Evolutionary conservation across 257 asterid species (phyloP).

Genomic region (Nicotiana tabacum): DNA sequence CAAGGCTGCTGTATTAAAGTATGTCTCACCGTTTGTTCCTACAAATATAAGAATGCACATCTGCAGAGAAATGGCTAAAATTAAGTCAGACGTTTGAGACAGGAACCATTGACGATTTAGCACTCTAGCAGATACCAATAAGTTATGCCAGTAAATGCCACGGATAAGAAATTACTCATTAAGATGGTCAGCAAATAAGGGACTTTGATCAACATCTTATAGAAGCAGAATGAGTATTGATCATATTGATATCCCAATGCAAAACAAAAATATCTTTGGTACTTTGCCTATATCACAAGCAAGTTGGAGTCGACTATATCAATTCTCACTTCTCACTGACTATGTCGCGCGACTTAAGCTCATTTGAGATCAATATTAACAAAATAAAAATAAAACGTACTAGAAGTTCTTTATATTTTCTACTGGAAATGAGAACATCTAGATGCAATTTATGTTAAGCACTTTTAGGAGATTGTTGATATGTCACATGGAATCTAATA

Average conservation of each 20-base stretch:
- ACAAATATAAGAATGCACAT: conserved; percentile 60
- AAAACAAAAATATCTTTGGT: too few relatives aligned
- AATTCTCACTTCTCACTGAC: too few relatives aligned
- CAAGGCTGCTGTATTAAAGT: conserved; percentile 51
- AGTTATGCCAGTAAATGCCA: not conserved
- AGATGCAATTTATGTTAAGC: too few relatives aligned
- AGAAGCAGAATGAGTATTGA: not conserved
- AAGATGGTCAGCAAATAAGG: not conserved
- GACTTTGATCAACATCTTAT: not conserved
- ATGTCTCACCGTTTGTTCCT: conserved; percentile 69
- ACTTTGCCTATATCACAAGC: too few relatives aligned
- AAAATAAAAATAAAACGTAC: too few relatives aligned
- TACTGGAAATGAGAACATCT: too few relatives aligned
- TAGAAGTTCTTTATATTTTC: too few relatives aligned
- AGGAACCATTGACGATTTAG: not conserved
- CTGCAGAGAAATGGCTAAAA: conserved; percentile 19
- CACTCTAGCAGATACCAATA: not conserved
- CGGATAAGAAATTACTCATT: not conserved
- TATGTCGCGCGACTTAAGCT: too few relatives aligned
- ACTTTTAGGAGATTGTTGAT: not conserved
- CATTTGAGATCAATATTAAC: too few relatives aligned
- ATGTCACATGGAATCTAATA: not conserved
- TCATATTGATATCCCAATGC: not conserved
- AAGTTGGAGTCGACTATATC: too few relatives aligned
- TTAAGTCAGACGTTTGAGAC: not conserved